A percentile compares a stretch with the other conserved stretches of the same genome.
phyloP scores from a whole-genome alignment of 768 basidiomycete species.

The Termitomyces sp. region DNA sequence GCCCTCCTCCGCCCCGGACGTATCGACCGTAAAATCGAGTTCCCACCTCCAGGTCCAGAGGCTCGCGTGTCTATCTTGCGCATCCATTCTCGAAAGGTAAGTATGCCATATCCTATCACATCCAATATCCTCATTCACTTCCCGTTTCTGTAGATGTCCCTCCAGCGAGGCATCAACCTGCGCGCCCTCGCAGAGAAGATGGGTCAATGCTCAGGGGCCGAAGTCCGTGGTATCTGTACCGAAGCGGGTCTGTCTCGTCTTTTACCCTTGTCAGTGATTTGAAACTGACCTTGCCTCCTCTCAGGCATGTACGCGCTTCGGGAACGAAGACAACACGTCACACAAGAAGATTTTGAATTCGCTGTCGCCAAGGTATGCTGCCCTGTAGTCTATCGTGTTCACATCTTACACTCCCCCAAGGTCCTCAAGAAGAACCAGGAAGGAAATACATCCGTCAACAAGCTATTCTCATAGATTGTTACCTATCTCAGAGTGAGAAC shows the following conservation, averaged over 20 bases:
- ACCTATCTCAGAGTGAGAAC: background rate
- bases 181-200: slow-evolving; percentile 96
- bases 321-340: slow-evolving; percentile 94
- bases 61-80: slow-evolving; percentile 96
- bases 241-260: slow-evolving; percentile 69
- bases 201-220: slow-evolving; percentile 98
- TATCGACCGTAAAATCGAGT: slow-evolving; percentile 96
- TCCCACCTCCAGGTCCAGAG: slow-evolving; percentile 96
- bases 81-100: slow-evolving; percentile 92
- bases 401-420: slow-evolving; percentile 28
- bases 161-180: slow-evolving; percentile 97
- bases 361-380: slow-evolving; percentile 83
- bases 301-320: slow-evolving; percentile 94
- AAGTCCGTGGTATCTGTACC: slow-evolving; percentile 95
- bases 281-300: background rate
- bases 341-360: slow-evolving; percentile 98
- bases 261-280: background rate
- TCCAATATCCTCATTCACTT: background rate
- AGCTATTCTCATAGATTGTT: slow-evolving; percentile 75
- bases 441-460: slow-evolving; percentile 90
- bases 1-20: slow-evolving; percentile 92
- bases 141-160: slow-evolving; percentile 69
- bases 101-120: slow-evolving; percentile 2
- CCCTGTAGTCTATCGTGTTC: background rate
- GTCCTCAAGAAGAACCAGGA: slow-evolving; percentile 97